Conservation (phyloP, 73 alveolate species). For the Diophrys appendiculata region DNA sequence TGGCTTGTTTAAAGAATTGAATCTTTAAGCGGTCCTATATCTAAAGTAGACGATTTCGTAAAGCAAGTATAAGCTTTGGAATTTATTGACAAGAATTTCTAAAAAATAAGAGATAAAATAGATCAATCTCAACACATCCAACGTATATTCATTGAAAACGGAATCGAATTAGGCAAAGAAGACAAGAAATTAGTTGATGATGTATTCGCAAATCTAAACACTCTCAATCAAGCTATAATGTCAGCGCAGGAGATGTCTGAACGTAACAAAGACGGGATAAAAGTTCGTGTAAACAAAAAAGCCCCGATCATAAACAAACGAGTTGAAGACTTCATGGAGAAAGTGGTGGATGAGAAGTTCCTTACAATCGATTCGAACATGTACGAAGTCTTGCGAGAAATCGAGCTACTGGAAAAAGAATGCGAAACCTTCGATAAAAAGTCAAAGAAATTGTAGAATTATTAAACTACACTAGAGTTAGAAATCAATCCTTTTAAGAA, state of each 20-base stretch:
- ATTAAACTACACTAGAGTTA: constrained; percentile 67
- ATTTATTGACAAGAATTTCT: constrained; percentile 62
- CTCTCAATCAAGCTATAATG: constrained; percentile 40
- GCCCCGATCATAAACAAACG: constrained; percentile 40
- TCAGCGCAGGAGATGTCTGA: constrained; percentile 45
- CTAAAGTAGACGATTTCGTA: constrained; percentile 70
- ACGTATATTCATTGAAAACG: constrained; percentile 35
- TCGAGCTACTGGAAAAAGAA: constrained; percentile 47
- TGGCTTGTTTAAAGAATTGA: constrained; percentile 67
- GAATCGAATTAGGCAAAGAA: constrained; percentile 58
- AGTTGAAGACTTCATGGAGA: constrained; percentile 24
- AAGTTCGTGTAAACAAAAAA: constrained; percentile 19
- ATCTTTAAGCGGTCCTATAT: constrained; percentile 50
- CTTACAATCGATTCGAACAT: constrained; percentile 38
- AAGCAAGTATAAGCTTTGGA: constrained; percentile 67
- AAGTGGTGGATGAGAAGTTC: constrained; percentile 22
- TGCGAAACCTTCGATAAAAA: constrained; percentile 51
- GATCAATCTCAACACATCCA: constrained; percentile 45
- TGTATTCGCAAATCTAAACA: constrained; percentile 24
- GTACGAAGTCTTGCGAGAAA: constrained; percentile 24
- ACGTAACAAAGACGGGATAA: constrained; percentile 24
- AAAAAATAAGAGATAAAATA: constrained; percentile 65
- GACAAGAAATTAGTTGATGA: constrained; percentile 71
- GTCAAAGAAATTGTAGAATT: constrained; percentile 59
- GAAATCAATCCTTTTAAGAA: constrained; percentile 43